phyloP scores from a whole-genome alignment of 257 asterid species.

The Solanum neorickii region DNA sequence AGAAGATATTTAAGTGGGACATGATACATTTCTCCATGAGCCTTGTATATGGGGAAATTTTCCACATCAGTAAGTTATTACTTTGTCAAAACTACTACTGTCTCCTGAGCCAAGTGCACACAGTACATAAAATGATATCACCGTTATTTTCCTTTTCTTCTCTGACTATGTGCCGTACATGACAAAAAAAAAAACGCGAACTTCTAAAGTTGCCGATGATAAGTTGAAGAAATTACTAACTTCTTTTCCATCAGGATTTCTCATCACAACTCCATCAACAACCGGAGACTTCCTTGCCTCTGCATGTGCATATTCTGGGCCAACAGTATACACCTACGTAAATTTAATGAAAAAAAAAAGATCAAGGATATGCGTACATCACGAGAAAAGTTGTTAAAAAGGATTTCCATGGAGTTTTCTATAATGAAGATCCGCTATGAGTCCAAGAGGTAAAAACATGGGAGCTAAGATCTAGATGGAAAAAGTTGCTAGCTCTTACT shows the following conservation, averaged over 20 bases:
- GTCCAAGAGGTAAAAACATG: neutral
- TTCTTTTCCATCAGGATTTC: slow-evolving; percentile 98
- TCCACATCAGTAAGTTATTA: neutral
- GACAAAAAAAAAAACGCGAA: neutral
- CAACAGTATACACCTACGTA: slow-evolving; percentile 81
- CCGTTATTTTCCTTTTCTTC: neutral
- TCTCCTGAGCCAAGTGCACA: neutral
- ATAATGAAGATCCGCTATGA: neutral
- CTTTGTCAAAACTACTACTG: neutral
- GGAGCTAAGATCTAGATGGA: neutral
- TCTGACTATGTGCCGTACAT: neutral
- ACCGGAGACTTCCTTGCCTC: slow-evolving; percentile 99
- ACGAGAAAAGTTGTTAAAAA: neutral
- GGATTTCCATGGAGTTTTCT: neutral
- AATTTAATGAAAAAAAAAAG: neutral
- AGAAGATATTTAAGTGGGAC: neutral
- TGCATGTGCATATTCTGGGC: slow-evolving; percentile 98
- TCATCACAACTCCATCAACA: slow-evolving; percentile 99
- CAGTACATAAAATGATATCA: neutral
- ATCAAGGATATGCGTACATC: neutral
- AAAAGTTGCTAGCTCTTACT: neutral
- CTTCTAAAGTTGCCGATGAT: neutral
- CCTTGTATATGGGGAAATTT: neutral
- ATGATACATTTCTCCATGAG: neutral
- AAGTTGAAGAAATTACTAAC: slow-evolving; percentile 28